Evolutionary conservation across 768 basidiomycete species (phyloP).

Genomic region (Gymnopilus junonius): DNA sequence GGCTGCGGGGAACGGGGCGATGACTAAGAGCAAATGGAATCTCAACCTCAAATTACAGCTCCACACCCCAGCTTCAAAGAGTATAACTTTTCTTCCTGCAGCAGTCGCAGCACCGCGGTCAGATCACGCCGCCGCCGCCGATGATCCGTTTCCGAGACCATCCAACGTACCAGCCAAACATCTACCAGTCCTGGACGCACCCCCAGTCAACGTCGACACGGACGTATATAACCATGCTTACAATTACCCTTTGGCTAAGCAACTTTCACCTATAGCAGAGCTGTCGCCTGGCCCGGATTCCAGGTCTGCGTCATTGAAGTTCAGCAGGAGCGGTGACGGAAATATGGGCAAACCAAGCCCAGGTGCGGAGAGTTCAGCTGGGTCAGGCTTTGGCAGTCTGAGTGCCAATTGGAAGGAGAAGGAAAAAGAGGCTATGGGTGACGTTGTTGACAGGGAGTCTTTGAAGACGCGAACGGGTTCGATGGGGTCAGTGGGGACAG

Average conservation of each 20-base stretch:
- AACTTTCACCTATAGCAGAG: conserved; percentile 70
- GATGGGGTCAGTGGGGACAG: conserved; percentile 17
- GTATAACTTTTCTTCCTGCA: conserved; percentile 4
- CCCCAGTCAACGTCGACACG: conserved; percentile 20
- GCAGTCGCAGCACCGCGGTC: neutral
- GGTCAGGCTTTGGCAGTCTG: conserved; percentile 9
- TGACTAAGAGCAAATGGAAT: conserved; percentile 26
- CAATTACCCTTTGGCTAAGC: conserved; percentile 47
- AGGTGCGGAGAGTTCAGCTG: conserved; percentile 18
- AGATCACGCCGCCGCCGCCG: neutral
- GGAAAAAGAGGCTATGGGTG: conserved; percentile 4
- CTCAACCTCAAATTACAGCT: conserved; percentile 26
- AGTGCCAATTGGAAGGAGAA: conserved; percentile 4
- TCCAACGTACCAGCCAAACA: neutral
- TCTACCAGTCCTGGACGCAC: neutral
- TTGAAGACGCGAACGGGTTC: conserved; percentile 18
- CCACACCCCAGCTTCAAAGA: conserved; percentile 14
- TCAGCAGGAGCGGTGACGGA: conserved; percentile 11
- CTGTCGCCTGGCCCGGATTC: conserved; percentile 41
- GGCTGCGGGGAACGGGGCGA: neutral
- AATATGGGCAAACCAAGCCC: conserved; percentile 18
- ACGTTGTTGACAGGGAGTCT: conserved; percentile 19
- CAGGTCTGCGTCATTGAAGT: conserved; percentile 21
- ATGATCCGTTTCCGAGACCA: conserved; percentile 4
- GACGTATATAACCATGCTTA: conserved; percentile 42